Percentiles rank a stretch among this genome's conserved stretches.
Evolutionary conservation across 2,329 filamentous ascomycete species (phyloP).

Genomic region (Diaporthe caulivora): DNA sequence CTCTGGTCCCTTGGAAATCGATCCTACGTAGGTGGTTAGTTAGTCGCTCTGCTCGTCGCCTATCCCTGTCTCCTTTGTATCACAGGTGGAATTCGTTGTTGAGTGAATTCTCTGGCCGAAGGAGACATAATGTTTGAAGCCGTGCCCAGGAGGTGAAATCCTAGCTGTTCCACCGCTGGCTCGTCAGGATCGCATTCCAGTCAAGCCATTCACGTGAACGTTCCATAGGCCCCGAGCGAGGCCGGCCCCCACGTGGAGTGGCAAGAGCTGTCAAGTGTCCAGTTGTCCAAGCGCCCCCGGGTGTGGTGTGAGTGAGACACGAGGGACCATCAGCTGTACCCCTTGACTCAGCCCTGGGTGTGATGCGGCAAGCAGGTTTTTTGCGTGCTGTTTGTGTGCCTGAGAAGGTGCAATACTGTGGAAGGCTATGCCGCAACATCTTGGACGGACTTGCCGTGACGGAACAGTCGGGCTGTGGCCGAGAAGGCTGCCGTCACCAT

Average conservation of each 20-base stretch:
- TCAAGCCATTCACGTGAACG: conserved; percentile 14
- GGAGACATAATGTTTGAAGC: too few species aligned
- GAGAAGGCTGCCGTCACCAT: neutral
- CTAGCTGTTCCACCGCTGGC: neutral
- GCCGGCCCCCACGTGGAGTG: conserved; percentile 24
- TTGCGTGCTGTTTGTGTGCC: neutral
- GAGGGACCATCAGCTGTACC: conserved; percentile 25
- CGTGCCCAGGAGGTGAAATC: neutral
- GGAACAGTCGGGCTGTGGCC: neutral
- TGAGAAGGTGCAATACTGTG: neutral
- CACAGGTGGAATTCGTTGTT: neutral
- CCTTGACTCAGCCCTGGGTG: conserved; percentile 21
- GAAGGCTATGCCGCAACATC: neutral
- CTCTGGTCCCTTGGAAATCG: neutral
- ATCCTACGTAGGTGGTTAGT: neutral
- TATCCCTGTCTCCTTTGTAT: neutral
- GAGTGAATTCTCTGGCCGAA: neutral
- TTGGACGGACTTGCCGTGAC: neutral
- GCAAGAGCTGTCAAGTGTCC: conserved; percentile 14
- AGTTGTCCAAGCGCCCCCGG: conserved; percentile 1
- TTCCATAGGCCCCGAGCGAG: neutral
- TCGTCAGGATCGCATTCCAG: neutral
- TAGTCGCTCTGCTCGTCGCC: too few species aligned
- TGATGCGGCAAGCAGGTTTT: neutral
- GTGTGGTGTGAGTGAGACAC: conserved; percentile 24